These are phyloP conservation scores for Penicillium capsulatum DNA, from an alignment of 2,329 filamentous ascomycete species.

Conservation along the genomic window DNA sequence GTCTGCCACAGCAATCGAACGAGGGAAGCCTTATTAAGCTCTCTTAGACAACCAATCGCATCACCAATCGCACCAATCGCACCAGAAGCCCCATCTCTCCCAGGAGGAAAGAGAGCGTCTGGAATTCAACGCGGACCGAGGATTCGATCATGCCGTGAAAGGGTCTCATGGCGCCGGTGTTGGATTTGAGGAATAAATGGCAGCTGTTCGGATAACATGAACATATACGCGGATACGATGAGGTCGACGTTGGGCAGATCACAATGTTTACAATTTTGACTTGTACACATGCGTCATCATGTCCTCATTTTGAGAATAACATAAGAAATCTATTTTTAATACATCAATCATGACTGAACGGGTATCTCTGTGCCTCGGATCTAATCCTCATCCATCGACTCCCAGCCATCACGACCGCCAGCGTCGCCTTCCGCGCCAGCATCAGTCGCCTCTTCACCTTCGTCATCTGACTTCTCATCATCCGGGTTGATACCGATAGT, in stretches of 20 bases:
- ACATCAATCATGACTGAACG: conserved; percentile 20
- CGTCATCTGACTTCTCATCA: conserved; percentile 64
- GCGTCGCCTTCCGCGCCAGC: conserved; percentile 46
- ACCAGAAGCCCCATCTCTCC: neutral
- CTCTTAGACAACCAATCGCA: conserved; percentile 1
- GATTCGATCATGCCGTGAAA: conserved; percentile 4
- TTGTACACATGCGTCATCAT: too few species aligned
- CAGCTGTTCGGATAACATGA: neutral
- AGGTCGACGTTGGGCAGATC: too few species aligned
- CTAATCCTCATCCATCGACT: conserved; percentile 53
- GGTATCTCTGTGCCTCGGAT: conserved; percentile 19
- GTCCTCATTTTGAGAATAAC: too few species aligned
- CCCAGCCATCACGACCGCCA: conserved; percentile 50
- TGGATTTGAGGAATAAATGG: conserved; percentile 2
- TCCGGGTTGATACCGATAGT: conserved; percentile 67
- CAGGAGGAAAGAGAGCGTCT: conserved; percentile 2
- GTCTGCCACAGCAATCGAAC: too few species aligned
- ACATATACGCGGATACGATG: neutral
- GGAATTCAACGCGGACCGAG: conserved; percentile 1
- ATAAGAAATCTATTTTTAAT: conserved; percentile 21
- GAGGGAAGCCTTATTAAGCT: neutral
- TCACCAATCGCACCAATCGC: neutral
- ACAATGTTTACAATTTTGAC: too few species aligned
- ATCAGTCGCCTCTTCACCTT: conserved; percentile 47
- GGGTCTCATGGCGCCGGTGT: conserved; percentile 4